Base-by-base conservation (phyloP, 108 stramenopile species). In the Epipyxis sp. region DNA sequence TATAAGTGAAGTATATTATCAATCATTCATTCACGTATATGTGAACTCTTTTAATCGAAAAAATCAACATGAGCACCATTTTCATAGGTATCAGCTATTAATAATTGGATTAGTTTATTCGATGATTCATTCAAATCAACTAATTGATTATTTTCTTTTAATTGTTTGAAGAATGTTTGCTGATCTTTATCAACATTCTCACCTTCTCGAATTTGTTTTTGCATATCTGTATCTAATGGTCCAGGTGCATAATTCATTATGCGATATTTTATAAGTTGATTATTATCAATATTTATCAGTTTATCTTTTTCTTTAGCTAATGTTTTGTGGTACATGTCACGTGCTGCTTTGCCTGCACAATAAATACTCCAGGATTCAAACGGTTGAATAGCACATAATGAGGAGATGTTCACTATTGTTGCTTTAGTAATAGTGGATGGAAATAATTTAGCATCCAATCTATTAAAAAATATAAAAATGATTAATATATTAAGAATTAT, bases 221-320 rank as follows among this genome's bases (percentile, higher is more conserved):
- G 39, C 86, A 86, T 86, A 41, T 83, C 83, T 34, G 86, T 86
- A 74, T 85, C 45, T 76, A 86, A 40, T 0, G 84, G 84, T 30
- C 86, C 86, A 0, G 86, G 86, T 16, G 86, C 78, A 44, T 86
- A 86, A 68, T 82, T 86, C n/a, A 86, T 78, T 32, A 83, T 79
- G 32, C 59, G 59, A 1, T 82, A 6, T 50, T 6, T 50, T 20
- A n/a, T n/a, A n/a, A n/a, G n/a, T n/a, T n/a, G n/a, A n/a, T n/a
- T n/a, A 57, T 32, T 16, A 3, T 6, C 27, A 6, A 6, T 25
- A 79, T 78, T 42, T 30, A 44, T 44, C 27, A 30, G 10, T 25
- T 69, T 27, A 20, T 67, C 25, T 34, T 82, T 72, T 37, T 85
- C 84, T 30, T 32, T n/a, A 32, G 84, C 86, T 30, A 85, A 44